These are phyloP conservation scores for Sphagnurus paluster DNA, from an alignment of 1,284 basidiomycete genomes.

Conservation along the genomic window DNA sequence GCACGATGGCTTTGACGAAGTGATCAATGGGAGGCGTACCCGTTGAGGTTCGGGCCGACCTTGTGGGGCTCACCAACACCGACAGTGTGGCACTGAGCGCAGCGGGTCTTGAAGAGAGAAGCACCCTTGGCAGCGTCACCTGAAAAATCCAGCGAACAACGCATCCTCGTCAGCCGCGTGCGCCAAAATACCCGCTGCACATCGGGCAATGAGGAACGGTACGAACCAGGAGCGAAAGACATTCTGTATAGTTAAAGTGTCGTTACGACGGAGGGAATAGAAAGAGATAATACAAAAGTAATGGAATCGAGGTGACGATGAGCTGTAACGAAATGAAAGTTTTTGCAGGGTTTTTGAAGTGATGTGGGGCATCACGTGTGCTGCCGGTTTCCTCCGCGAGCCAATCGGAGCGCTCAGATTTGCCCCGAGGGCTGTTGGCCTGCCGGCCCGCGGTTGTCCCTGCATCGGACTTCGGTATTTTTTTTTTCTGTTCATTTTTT, in stretches of 20 bases:
- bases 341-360: constrained; percentile 29
- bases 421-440: not conserved
- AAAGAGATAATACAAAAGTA: constrained; percentile 27
- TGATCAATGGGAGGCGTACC: constrained; percentile 53
- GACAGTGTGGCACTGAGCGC: constrained; percentile 96
- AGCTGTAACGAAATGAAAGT: constrained; percentile 8
- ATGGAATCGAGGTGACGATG: constrained; percentile 23
- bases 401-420: constrained; percentile 27
- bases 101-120: constrained; percentile 93
- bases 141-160: constrained; percentile 32
- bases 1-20: constrained; percentile 3
- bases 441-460: not conserved
- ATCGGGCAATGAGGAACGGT: not conserved
- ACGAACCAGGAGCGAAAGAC: constrained; percentile 43
- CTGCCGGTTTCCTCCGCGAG: constrained; percentile 34
- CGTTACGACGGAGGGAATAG: constrained; percentile 18
- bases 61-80: constrained; percentile 83
- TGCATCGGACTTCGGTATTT: not conserved
- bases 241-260: constrained; percentile 30
- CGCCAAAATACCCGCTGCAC: too few species aligned
- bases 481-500: too few species aligned
- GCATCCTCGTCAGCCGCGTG: not conserved
- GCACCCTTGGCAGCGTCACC: constrained; percentile 91
- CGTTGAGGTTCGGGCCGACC: constrained; percentile 95
- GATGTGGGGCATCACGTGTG: constrained; percentile 27